These are phyloP conservation scores for Chlamydomonas schloesseri DNA, from an alignment of 139 green algal genomes.

Conservation along the genomic window DNA sequence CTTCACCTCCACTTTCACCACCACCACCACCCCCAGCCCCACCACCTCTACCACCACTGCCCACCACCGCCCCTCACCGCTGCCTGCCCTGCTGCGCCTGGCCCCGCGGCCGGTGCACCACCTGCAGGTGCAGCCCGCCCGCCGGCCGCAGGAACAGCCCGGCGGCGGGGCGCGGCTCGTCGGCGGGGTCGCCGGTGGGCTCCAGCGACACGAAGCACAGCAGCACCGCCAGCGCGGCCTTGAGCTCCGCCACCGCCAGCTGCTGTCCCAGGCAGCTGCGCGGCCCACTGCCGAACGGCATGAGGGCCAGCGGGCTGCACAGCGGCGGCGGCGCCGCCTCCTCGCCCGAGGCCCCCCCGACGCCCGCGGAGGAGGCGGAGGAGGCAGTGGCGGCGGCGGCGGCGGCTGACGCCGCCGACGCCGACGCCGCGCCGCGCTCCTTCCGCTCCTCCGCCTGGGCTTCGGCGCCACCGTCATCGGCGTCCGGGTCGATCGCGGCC, in stretches of 20 bases:
- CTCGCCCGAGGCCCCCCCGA: not conserved
- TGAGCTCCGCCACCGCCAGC: conserved; percentile 43
- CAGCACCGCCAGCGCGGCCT: conserved; percentile 45
- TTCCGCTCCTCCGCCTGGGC: too few species aligned
- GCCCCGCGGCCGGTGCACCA: not conserved
- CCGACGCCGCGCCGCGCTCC: not conserved
- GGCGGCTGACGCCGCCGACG: not conserved
- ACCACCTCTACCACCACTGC: too few species aligned
- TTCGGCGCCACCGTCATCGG: not conserved
- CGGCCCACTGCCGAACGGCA: conserved; percentile 45
- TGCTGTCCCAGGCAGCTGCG: conserved; percentile 47
- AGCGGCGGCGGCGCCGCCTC: not conserved
- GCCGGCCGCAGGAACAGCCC: conserved; percentile 8
- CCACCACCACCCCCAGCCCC: too few species aligned
- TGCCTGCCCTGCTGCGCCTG: too few species aligned
- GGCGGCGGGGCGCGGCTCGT: not conserved
- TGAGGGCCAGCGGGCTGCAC: conserved; percentile 39
- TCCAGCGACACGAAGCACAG: conserved; percentile 36
- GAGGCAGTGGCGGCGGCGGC: not conserved
- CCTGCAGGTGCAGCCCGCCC: conserved; percentile 21
- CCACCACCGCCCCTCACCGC: too few species aligned
- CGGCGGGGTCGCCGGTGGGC: not conserved
- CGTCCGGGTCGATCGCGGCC: too few species aligned
- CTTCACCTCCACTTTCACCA: too few species aligned
- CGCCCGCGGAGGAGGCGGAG: not conserved